Conservation (phyloP, 495 filamentous ascomycete species). For the Jackrogersella multiformis region DNA sequence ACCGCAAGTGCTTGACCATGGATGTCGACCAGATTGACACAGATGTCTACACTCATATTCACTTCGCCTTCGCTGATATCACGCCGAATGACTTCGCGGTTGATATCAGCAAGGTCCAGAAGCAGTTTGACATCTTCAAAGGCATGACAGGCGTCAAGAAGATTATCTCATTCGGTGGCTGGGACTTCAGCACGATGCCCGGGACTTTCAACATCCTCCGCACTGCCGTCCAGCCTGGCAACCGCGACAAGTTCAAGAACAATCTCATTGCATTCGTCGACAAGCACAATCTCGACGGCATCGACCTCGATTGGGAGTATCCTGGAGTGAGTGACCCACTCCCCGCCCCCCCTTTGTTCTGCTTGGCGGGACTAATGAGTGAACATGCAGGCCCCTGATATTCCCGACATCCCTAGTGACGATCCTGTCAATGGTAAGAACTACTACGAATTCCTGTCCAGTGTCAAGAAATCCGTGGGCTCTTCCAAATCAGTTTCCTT, state of each 20-base stretch:
- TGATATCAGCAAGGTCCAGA: not conserved
- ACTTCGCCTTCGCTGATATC: slow-evolving; percentile 56
- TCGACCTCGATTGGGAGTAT: slow-evolving; percentile 56
- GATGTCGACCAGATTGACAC: slow-evolving; percentile 38
- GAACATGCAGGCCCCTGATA: slow-evolving; percentile 35
- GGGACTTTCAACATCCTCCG: slow-evolving; percentile 53
- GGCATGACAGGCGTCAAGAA: slow-evolving; percentile 40
- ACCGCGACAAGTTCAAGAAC: slow-evolving; percentile 47
- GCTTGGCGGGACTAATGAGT: slow-evolving; percentile 16
- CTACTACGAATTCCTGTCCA: slow-evolving; percentile 37
- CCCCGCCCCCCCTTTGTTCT: not conserved
- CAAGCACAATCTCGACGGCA: slow-evolving; percentile 37
- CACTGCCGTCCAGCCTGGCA: slow-evolving; percentile 45
- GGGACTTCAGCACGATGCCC: slow-evolving; percentile 53
- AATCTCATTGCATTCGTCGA: slow-evolving; percentile 51
- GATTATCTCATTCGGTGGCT: slow-evolving; percentile 61
- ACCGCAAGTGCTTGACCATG: slow-evolving; percentile 42
- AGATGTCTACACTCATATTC: slow-evolving; percentile 53
- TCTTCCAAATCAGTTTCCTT: slow-evolving; percentile 39
- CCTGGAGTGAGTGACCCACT: slow-evolving; percentile 44
- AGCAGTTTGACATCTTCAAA: slow-evolving; percentile 41
- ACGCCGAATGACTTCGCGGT: slow-evolving; percentile 45
- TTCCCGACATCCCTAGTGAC: slow-evolving; percentile 41
- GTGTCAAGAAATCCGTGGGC: slow-evolving; percentile 27
- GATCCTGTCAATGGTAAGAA: slow-evolving; percentile 27